A percentile compares a stretch with the other conserved stretches of the same genome.
Conservation (phyloP, 495 filamentous ascomycete species). For the Aspergillus carlsbadensis region DNA sequence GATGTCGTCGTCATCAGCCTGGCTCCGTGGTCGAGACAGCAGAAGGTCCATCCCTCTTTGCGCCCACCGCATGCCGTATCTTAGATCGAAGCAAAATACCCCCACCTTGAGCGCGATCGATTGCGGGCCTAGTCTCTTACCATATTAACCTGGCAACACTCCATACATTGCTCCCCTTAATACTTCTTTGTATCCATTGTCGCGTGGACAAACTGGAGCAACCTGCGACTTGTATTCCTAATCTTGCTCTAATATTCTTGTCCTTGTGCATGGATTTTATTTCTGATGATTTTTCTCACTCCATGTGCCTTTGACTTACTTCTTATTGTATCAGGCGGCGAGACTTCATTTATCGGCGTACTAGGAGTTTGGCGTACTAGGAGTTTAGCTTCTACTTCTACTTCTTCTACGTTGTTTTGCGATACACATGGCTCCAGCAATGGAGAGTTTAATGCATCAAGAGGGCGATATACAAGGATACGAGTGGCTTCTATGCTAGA, state of each 20-base stretch:
- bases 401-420: constrained; percentile 6
- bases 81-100: background rate
- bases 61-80: background rate
- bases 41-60: too few species aligned
- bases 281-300: background rate
- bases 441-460: constrained; percentile 8
- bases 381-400: too few species aligned
- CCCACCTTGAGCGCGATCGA: background rate
- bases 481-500: background rate
- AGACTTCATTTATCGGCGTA: background rate
- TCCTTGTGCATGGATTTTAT: constrained; percentile 3
- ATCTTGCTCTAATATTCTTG: background rate
- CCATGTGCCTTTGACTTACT: background rate
- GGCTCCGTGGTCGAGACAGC: too few species aligned
- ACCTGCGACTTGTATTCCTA: constrained; percentile 18
- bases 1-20: too few species aligned
- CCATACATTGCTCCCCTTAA: constrained; percentile 10
- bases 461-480: constrained; percentile 1
- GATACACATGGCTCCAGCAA: constrained; percentile 15
- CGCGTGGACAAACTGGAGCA: background rate
- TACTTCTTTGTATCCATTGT: constrained; percentile 6
- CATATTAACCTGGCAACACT: background rate
- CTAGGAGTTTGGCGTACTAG: background rate
- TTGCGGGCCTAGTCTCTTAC: background rate
- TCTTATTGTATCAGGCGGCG: background rate